Base-by-base conservation (phyloP, 306 rosid genomes). In the Cucumis melo region DNA sequence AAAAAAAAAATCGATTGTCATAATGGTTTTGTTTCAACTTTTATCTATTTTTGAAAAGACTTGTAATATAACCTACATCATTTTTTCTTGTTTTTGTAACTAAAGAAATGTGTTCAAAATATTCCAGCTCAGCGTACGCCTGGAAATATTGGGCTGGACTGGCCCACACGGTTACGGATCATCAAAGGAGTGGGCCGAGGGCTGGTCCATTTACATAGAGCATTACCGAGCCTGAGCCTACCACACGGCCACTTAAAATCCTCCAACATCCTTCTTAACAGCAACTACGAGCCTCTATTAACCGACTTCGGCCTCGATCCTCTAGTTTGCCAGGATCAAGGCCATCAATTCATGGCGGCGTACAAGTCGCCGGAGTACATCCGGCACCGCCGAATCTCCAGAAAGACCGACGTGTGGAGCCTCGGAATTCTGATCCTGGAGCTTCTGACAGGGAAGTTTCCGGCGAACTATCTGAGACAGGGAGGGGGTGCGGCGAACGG, bases 201-300 rank as follows among this genome's bases (percentile, higher is more conserved):
- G 64, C 51, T 93, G 86, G 77, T 39, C 41, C 88, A 83, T 80
- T 82, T 93, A 75, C 86, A 89, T 66, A 77, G 67, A 2, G 82
- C 87, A 53, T 67, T 78, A 5, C 72, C 87, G 41, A 61, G 78
- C 24, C 83, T n/a, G 10, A 76, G 81, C 73, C 70, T 93, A 42
- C 96, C 98, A 20, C 98, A 93, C 61, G 98, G 98, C 1, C 88
- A 93, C 74, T 87, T 93, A 61, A 93, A 93, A 76, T 91, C 96
- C 39, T 88, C 92, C 83, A 93, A 93, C 62, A 39, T 93, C 60
- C 89, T 93, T 11, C 83, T 93, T 13, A 86, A 87, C 78, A 86
- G 86, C 15, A 85, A 85, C 12, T 82, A 74, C 27, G 89, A 89
- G 74, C 90, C 98, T 8, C 16, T 91, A 16, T 83, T 93, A 0